Conservation (phyloP, 2,329 filamentous ascomycete species). For the Epichloe uncinata region DNA sequence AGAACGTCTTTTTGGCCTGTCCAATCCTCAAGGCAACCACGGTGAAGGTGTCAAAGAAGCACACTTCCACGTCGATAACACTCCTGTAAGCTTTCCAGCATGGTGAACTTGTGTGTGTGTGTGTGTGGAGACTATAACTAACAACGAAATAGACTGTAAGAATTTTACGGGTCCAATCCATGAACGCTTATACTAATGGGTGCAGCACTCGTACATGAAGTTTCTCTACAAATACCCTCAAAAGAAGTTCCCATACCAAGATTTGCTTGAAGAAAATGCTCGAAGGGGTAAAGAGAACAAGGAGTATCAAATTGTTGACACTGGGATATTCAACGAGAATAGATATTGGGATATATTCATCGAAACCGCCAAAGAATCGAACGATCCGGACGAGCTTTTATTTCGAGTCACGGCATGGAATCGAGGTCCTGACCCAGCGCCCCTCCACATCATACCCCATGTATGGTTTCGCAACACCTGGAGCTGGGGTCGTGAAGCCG, state of each 20-base stretch:
- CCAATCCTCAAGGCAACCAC: constrained; percentile 94
- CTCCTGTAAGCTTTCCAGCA: constrained; percentile 39
- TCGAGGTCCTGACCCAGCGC: constrained; percentile 77
- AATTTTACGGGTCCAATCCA: background rate
- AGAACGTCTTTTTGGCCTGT: constrained; percentile 86
- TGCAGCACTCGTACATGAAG: constrained; percentile 95
- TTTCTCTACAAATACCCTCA: constrained; percentile 97
- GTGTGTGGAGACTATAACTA: constrained; percentile 5
- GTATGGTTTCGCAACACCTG: constrained; percentile 97
- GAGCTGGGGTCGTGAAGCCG: constrained; percentile 75
- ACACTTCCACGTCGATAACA: constrained; percentile 94
- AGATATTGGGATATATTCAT: constrained; percentile 96
- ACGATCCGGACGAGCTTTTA: constrained; percentile 79
- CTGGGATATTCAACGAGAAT: constrained; percentile 75
- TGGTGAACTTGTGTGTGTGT: background rate
- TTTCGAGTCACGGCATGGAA: constrained; percentile 97
- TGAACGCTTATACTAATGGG: constrained; percentile 5
- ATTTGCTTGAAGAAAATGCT: constrained; percentile 74
- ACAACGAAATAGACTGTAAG: constrained; percentile 31
- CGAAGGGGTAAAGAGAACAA: constrained; percentile 60
- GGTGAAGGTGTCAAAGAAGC: constrained; percentile 95
- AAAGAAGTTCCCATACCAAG: constrained; percentile 79
- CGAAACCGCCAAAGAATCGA: constrained; percentile 86
- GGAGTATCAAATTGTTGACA: constrained; percentile 89
- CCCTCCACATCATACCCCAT: constrained; percentile 85